Evolutionary conservation across 1,139 yeast species (phyloP).

Genomic region (Candida tunisiensis): DNA sequence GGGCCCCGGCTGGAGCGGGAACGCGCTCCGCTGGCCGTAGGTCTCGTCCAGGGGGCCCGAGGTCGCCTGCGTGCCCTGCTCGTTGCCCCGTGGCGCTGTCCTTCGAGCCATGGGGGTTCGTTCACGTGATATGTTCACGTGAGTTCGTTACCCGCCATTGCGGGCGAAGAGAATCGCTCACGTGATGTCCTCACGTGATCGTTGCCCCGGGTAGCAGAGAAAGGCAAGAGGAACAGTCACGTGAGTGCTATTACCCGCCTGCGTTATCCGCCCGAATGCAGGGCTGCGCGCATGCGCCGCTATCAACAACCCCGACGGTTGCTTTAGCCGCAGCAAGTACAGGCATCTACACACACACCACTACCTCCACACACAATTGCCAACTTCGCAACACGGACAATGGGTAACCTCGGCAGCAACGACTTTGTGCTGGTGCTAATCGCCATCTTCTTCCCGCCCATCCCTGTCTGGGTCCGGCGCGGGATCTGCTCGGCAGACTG

Average conservation of each 20-base stretch:
- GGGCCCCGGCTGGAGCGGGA: slow-evolving; percentile 15
- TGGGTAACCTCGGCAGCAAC: no score
- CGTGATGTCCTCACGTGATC: background rate
- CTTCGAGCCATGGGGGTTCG: background rate
- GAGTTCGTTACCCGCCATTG: background rate
- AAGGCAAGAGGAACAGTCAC: background rate
- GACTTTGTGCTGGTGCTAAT: slow-evolving; percentile 6
- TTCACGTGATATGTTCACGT: background rate
- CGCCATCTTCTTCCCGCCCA: slow-evolving; percentile 9
- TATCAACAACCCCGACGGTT: no score
- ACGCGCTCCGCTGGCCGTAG: slow-evolving; percentile 27
- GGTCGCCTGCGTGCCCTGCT: background rate
- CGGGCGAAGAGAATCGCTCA: no score
- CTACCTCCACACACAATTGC: no score
- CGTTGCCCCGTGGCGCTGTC: background rate
- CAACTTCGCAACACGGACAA: no score
- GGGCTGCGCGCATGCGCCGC: no score
- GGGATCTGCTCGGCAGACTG: slow-evolving; percentile 10
- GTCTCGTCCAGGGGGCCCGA: slow-evolving; percentile 17
- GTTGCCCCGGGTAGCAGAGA: background rate
- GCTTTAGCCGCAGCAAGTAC: no score
- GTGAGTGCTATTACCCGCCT: no score
- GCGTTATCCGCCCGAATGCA: no score
- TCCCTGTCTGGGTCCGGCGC: slow-evolving; percentile 9
- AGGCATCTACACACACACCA: no score